A percentile compares a stretch with the other conserved stretches of the same genome.
phyloP scores from a whole-genome alignment of 768 basidiomycete genomes.

The Scleroderma citrinum region DNA sequence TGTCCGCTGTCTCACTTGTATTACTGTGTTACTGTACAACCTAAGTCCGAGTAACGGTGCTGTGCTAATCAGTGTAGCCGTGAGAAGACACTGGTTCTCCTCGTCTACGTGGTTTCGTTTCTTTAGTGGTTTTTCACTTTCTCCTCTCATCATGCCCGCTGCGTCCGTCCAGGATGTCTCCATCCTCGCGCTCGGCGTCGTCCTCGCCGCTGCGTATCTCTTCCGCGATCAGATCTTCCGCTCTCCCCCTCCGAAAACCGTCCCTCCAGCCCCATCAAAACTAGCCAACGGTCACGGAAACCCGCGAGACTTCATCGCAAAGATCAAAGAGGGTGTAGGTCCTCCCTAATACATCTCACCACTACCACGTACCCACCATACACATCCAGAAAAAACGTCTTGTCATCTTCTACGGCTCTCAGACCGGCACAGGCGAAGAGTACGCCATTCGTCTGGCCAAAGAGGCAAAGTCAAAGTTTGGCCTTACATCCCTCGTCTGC shows the following conservation, averaged over 20 bases:
- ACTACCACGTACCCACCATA: slow-evolving; percentile 4
- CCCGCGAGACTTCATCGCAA: slow-evolving; percentile 89
- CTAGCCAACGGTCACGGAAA: slow-evolving; percentile 65
- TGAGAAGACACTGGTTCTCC: too few species aligned
- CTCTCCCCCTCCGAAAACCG: slow-evolving; percentile 56
- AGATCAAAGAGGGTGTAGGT: slow-evolving; percentile 91
- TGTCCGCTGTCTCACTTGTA: too few species aligned
- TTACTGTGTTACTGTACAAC: too few species aligned
- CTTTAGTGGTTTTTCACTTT: background rate
- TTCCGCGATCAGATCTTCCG: slow-evolving; percentile 78
- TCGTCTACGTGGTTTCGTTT: background rate
- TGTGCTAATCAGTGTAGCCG: too few species aligned
- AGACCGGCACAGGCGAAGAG: slow-evolving; percentile 98
- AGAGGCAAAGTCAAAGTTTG: slow-evolving; percentile 95
- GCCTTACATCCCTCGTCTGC: slow-evolving; percentile 91
- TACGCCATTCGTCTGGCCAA: slow-evolving; percentile 97
- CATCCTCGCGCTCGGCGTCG: slow-evolving; percentile 67
- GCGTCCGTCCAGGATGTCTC: slow-evolving; percentile 65
- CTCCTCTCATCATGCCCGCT: slow-evolving; percentile 44
- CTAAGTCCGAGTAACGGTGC: too few species aligned
- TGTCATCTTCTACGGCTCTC: slow-evolving; percentile 97
- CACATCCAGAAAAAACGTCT: slow-evolving; percentile 95
- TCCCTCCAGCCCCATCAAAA: slow-evolving; percentile 41
- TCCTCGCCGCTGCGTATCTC: slow-evolving; percentile 73
- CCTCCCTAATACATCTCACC: background rate